phyloP scores from a whole-genome alignment of 257 asterid species.

The Sherardia arvensis region DNA sequence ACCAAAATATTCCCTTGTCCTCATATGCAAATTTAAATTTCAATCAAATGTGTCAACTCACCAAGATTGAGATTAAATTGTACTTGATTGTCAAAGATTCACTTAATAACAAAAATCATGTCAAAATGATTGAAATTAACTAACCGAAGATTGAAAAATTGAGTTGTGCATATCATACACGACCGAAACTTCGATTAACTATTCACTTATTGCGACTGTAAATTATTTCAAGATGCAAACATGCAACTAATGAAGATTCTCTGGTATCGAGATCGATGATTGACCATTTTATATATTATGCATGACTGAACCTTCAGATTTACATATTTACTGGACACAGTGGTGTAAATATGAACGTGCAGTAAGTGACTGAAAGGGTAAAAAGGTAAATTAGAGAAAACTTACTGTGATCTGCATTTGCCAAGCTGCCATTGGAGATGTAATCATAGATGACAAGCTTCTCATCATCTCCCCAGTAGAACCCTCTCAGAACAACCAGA shows the following conservation, averaged over 20 bases:
- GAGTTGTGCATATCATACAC: too few species aligned
- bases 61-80: neutral
- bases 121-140: neutral
- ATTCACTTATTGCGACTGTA: too few species aligned
- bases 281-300: too few species aligned
- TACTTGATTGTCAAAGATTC: neutral
- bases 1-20: neutral
- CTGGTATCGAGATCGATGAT: too few species aligned
- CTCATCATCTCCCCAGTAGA: constrained; percentile 85
- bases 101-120: too few species aligned
- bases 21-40: neutral
- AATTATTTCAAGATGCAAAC: too few species aligned
- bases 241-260: too few species aligned
- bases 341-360: neutral
- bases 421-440: constrained; percentile 80
- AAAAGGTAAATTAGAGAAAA: constrained; percentile 2
- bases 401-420: constrained; percentile 82
- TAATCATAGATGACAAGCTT: constrained; percentile 80
- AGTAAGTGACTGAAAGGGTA: neutral
- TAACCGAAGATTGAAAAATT: neutral
- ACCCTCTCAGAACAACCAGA: constrained; percentile 65
- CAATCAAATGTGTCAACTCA: neutral
- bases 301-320: too few species aligned
- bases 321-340: too few species aligned
- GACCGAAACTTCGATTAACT: too few species aligned